Conservation (phyloP, 1,139 yeast species). For the Meyerozyma sp. region DNA sequence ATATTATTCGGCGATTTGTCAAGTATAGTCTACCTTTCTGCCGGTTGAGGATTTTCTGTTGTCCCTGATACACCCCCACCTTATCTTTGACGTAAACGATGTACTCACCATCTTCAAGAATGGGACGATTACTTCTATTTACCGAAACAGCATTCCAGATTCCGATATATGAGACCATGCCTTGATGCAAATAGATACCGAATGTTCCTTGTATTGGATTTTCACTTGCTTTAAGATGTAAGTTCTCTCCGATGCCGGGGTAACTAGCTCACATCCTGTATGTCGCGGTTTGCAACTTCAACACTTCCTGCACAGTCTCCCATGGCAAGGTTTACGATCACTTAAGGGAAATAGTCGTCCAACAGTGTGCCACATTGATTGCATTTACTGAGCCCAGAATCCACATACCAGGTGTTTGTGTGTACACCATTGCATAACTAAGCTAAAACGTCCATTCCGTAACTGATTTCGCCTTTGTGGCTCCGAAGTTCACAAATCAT, state of each 20-base stretch:
- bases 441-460: neutral
- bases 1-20: slow-evolving; percentile 69
- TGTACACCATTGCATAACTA: too few relatives aligned
- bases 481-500: neutral
- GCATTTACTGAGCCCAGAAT: too few relatives aligned
- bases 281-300: neutral
- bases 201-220: neutral
- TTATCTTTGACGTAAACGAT: slow-evolving; percentile 45
- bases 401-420: too few relatives aligned
- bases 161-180: slow-evolving; percentile 8
- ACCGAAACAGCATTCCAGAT: slow-evolving; percentile 36
- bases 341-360: too few relatives aligned
- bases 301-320: neutral
- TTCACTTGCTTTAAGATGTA: neutral
- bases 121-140: slow-evolving; percentile 45
- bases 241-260: neutral
- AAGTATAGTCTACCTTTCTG: slow-evolving; percentile 78
- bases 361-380: too few relatives aligned
- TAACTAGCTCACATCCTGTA: neutral
- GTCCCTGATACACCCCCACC: slow-evolving; percentile 70
- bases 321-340: neutral
- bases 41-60: slow-evolving; percentile 52
- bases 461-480: neutral
- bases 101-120: slow-evolving; percentile 34
- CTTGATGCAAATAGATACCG: too few relatives aligned